Conservation (phyloP, 495 filamentous ascomycete genomes). For the Aspergillus carlsbadensis region DNA sequence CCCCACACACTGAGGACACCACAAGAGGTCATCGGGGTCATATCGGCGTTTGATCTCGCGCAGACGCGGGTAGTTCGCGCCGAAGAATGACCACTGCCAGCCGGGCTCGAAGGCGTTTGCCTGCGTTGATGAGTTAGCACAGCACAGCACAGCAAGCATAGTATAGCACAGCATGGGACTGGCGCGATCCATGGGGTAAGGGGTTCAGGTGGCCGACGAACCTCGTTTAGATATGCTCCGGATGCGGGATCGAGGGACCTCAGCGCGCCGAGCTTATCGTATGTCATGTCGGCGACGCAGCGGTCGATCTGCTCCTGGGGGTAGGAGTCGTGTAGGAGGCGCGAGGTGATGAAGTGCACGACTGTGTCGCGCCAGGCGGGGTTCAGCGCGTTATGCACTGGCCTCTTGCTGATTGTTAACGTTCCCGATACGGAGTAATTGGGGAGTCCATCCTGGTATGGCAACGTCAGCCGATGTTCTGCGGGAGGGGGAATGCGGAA, state of each 20-base stretch:
- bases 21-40: slow-evolving; percentile 17
- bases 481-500: no score
- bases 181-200: no score
- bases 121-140: slow-evolving; percentile 20
- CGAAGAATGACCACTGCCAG: slow-evolving; percentile 52
- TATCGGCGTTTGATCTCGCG: slow-evolving; percentile 42
- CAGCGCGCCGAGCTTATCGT: slow-evolving; percentile 13
- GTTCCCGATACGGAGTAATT: slow-evolving; percentile 12
- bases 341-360: slow-evolving; percentile 9
- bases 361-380: slow-evolving; percentile 15
- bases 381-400: slow-evolving; percentile 11
- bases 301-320: not conserved
- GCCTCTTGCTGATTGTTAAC: slow-evolving; percentile 9
- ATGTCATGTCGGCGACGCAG: not conserved
- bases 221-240: no score
- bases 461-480: no score
- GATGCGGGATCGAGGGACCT: slow-evolving; percentile 19
- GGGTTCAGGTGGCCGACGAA: no score
- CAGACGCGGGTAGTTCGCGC: slow-evolving; percentile 46
- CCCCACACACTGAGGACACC: slow-evolving; percentile 19
- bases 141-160: no score
- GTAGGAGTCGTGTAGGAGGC: slow-evolving; percentile 3
- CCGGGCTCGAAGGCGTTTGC: slow-evolving; percentile 47
- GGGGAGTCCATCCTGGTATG: slow-evolving; percentile 9
- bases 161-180: no score